Percentiles rank a stretch among this genome's conserved stretches.
Evolutionary conservation across 345 rosid species (phyloP).

Genomic region (Populus pruinosa): DNA sequence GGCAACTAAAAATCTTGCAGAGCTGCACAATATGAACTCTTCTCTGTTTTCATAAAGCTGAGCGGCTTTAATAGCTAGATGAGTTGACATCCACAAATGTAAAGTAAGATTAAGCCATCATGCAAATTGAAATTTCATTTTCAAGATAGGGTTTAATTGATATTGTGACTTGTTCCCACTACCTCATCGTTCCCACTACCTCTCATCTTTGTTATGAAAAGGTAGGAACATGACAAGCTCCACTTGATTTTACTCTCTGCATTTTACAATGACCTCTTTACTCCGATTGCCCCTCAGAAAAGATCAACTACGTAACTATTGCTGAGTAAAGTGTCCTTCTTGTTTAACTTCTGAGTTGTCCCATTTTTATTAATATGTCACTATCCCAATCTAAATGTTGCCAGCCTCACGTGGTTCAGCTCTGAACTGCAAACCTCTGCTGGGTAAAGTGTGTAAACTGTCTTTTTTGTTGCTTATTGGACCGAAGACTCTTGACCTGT

Average conservation of each 20-base stretch:
- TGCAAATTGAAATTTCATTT: neutral
- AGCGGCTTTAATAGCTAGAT: neutral
- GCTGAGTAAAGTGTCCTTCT: neutral
- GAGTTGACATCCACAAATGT: neutral
- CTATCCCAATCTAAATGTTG: neutral
- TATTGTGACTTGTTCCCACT: neutral
- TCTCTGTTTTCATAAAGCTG: no score
- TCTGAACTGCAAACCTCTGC: neutral
- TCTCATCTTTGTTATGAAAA: neutral
- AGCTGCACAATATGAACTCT: neutral
- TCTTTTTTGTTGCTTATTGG: conserved; percentile 21
- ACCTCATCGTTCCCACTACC: neutral
- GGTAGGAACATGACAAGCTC: neutral
- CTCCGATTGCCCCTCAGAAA: neutral
- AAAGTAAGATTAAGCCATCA: neutral
- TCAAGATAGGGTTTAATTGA: neutral
- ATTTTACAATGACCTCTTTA: neutral
- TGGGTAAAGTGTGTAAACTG: conserved; percentile 20
- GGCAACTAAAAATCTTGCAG: neutral
- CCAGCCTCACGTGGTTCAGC: neutral
- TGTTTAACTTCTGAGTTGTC: conserved; percentile 7
- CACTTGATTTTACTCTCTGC: neutral
- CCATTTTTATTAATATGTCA: neutral
- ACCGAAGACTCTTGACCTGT: conserved; percentile 12
- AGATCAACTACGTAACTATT: neutral